phyloP scores from a whole-genome alignment of 345 rosid genomes.

The Lepidium aucheri region DNA sequence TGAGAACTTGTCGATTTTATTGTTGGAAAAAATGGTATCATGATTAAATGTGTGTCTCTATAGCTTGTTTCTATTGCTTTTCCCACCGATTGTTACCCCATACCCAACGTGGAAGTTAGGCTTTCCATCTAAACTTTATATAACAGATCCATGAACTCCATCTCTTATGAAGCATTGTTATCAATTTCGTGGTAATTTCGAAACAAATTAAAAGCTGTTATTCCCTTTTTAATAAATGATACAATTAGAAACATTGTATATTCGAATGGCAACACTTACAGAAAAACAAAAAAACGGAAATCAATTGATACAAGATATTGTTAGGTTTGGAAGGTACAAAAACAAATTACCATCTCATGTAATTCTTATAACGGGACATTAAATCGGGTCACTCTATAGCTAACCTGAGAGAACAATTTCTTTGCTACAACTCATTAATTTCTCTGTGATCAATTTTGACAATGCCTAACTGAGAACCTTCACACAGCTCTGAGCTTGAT shows the following conservation, averaged over 20 bases:
- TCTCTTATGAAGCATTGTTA: too few species aligned
- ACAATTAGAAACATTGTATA: too few species aligned
- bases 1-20: too few species aligned
- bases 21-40: too few species aligned
- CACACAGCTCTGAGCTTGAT: conserved; percentile 23
- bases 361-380: neutral
- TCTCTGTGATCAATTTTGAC: neutral
- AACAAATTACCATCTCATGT: neutral
- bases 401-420: neutral
- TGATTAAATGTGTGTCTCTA: too few species aligned
- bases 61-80: too few species aligned
- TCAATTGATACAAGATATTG: neutral
- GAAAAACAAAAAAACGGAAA: neutral
- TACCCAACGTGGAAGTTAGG: neutral
- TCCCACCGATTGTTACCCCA: too few species aligned
- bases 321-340: neutral
- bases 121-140: neutral
- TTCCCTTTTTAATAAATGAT: too few species aligned
- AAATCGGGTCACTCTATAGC: conserved; percentile 2
- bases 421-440: neutral
- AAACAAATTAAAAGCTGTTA: too few species aligned
- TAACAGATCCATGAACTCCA: neutral
- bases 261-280: neutral
- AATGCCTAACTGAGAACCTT: conserved; percentile 13
- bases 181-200: too few species aligned